Base-by-base conservation (phyloP, 2,329 filamentous ascomycete genomes). In the Coniella lustricola region DNA sequence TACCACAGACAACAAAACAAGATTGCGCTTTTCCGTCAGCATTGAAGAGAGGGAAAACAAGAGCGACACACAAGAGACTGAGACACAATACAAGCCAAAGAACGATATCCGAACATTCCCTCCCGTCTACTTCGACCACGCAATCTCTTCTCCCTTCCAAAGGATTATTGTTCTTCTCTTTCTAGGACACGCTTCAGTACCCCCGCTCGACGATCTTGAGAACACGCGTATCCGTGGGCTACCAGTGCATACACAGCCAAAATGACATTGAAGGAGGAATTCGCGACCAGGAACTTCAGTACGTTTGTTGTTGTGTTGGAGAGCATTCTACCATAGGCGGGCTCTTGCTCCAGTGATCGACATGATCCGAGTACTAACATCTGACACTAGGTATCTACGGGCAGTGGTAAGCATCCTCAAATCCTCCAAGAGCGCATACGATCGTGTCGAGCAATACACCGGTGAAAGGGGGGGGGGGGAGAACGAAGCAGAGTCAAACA, bases 271-370 rank as follows among this genome's bases (percentile, higher is more conserved):
- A 78, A 78, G 67, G 82, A 86, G 62, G 82, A 86, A 68, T 84
- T 87, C 64, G 76, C 76, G 64, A 84, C 82, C 53, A 75, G 83
- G 62, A 87, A 87, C 70, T 87, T 87, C 70, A 87, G 82, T 86
- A 74, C 61, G 82, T 71, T 22, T 34, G 20, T 32, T 40, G 16
- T 16, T 39, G 14, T 34, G 20, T 20, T 22, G 18, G 22, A 41
- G 36, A 36, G 18, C 40, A 39, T 5, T 29, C 25, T 29, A 10
- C 17, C 12, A 22, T 16, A 9, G 8, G 17, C 38, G 38, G 22
- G 7, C 7, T 13, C 45, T 40, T 32, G 42, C 48, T 22, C 39
- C 44, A 37, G 33, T 50, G 51, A 53, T 53, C 44, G 48, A 33
- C 48, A 38, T 44, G 46, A 25, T 37, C 36, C 38, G 25, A 47